phyloP scores from a whole-genome alignment of 805 yeast species.

The Pichia paraexigua region DNA sequence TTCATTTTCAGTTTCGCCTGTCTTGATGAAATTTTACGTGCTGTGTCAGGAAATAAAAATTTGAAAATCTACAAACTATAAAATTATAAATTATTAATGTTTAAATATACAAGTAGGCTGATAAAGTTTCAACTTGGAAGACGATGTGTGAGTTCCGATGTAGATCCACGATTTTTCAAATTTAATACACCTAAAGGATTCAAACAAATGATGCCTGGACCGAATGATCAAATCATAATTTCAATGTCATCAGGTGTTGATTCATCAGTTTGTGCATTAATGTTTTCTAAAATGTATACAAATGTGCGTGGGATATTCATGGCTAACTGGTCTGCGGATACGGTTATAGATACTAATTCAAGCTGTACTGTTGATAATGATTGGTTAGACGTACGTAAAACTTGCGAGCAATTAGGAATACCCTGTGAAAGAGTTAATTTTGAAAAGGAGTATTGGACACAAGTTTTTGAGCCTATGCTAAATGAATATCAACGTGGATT shows the following conservation, averaged over 20 bases:
- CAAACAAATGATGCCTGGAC: conserved; percentile 38
- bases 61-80: neutral
- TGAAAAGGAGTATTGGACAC: conserved; percentile 87
- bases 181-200: conserved; percentile 12
- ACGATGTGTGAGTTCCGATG: neutral
- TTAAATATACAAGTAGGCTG: neutral
- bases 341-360: conserved; percentile 18
- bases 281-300: conserved; percentile 41
- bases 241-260: conserved; percentile 98
- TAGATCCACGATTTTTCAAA: conserved; percentile 5
- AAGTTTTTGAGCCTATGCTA: conserved; percentile 91
- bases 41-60: neutral
- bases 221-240: conserved; percentile 56
- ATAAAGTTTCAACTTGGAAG: neutral
- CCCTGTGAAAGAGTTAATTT: conserved; percentile 73
- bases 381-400: conserved; percentile 74
- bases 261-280: conserved; percentile 73
- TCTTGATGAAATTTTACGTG: neutral
- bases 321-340: conserved; percentile 72
- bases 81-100: neutral
- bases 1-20: neutral
- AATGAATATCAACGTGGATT: conserved; percentile 58
- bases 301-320: conserved; percentile 80
- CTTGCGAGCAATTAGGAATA: conserved; percentile 53
- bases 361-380: conserved; percentile 71